phyloP scores from a whole-genome alignment of 2,329 filamentous ascomycete species.

The Fusarium cyanostomum region DNA sequence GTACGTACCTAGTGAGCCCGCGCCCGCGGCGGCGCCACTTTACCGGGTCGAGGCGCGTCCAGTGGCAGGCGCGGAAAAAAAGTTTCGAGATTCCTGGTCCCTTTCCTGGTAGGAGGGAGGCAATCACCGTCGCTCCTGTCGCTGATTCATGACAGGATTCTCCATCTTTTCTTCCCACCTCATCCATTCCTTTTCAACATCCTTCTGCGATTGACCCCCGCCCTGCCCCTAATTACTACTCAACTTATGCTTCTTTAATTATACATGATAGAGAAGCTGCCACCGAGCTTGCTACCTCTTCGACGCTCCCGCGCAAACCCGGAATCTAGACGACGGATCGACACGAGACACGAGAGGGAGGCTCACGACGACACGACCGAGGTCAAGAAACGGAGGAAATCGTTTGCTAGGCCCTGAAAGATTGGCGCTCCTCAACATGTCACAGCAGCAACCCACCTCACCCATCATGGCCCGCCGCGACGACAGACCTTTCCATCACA shows the following conservation, averaged over 20 bases:
- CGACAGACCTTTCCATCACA: slow-evolving; percentile 45
- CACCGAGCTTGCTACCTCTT: neutral
- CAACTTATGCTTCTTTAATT: neutral
- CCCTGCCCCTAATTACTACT: neutral
- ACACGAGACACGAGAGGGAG: slow-evolving; percentile 2
- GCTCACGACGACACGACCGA: neutral
- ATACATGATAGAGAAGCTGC: slow-evolving; percentile 6
- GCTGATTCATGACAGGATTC: slow-evolving; percentile 36
- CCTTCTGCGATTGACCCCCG: neutral
- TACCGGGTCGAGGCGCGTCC: slow-evolving; percentile 10
- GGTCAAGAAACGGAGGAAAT: neutral
- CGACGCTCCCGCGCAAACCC: slow-evolving; percentile 11
- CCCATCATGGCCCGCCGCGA: slow-evolving; percentile 46
- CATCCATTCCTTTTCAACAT: slow-evolving; percentile 12
- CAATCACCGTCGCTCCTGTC: slow-evolving; percentile 18
- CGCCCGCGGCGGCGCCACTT: slow-evolving; percentile 20
- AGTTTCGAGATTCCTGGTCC: slow-evolving; percentile 18
- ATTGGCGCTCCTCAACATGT: slow-evolving; percentile 40
- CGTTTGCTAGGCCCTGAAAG: neutral
- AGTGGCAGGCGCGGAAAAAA: slow-evolving; percentile 32
- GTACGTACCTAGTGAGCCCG: slow-evolving; percentile 17
- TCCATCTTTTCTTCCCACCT: slow-evolving; percentile 17
- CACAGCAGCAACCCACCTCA: slow-evolving; percentile 42
- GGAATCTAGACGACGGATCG: slow-evolving; percentile 2
- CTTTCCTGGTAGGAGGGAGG: neutral